Conservation (phyloP, 2,329 filamentous ascomycete genomes). For the Alternaria viburni region DNA sequence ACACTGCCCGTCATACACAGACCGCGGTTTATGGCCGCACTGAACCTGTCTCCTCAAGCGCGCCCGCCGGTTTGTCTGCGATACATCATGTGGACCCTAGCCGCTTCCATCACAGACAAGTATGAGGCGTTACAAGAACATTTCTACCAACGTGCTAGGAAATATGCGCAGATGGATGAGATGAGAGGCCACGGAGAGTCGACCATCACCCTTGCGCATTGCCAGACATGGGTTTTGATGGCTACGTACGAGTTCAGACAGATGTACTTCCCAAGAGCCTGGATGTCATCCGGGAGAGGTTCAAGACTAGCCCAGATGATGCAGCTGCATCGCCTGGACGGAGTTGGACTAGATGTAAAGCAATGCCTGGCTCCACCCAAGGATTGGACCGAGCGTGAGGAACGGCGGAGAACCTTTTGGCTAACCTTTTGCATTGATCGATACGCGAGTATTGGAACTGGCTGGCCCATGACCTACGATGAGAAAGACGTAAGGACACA, state of each 20-base stretch:
- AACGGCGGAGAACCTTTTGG: conserved; percentile 92
- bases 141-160: conserved; percentile 88
- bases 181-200: conserved; percentile 91
- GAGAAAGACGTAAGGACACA: conserved; percentile 74
- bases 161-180: conserved; percentile 88
- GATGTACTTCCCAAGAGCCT: conserved; percentile 96
- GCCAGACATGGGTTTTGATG: conserved; percentile 82
- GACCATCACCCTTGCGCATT: conserved; percentile 84
- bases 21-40: conserved; percentile 82
- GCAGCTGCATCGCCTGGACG: conserved; percentile 86
- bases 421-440: conserved; percentile 89
- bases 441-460: conserved; percentile 94
- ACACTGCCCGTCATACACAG: conserved; percentile 89
- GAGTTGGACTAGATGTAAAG: conserved; percentile 84
- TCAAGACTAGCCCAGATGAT: conserved; percentile 90
- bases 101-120: conserved; percentile 84
- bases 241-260: conserved; percentile 92
- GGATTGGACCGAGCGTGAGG: conserved; percentile 94
- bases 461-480: conserved; percentile 94
- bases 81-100: conserved; percentile 95
- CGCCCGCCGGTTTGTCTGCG: conserved; percentile 86
- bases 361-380: conserved; percentile 84
- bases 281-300: conserved; percentile 86
- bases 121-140: conserved; percentile 80
- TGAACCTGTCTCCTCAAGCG: conserved; percentile 86